Base-by-base conservation (phyloP, 495 filamentous ascomycete genomes). In the Xylaria curta region DNA sequence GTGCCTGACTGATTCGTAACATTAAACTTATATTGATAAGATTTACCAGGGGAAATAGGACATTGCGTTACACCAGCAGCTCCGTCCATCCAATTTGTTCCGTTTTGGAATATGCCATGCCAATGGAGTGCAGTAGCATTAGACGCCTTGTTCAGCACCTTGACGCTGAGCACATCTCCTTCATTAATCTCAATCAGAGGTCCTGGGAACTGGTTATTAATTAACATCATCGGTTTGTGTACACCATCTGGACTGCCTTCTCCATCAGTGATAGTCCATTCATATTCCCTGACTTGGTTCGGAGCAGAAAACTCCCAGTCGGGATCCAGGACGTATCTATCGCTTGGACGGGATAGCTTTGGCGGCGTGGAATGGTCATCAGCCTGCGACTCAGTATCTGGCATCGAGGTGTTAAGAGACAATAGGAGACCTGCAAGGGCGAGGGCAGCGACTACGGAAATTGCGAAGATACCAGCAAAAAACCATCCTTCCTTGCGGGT, bases 81-180 rank as follows among this genome's bases (percentile, higher is more conserved):
- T 13, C 91, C 91, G 77, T 94, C 91, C 87, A 90, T 89, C 66
- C 82, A 84, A 26, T 83, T 84, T 7, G 88, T 89, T 2, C 82
- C 86, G 67, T 89, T 89, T 74, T 93, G 91, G 65, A 83, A 85
- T 19, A 93, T 78, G 12, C 91, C 90, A 70, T 93, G 90, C 85
- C 88, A 92, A 77, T 93, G 91, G 36, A 93, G 74, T 12, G 81
- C 77, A 2, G 84, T 85, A 54, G 81, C 78, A 70, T 86, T 85
- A 40, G 75, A 72, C n/a, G 80, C 82, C 60, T 78, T 72, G 69
- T 87, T 87, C 8, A 80, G 73, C 7, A 87, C 74, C n/a, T 84
- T 81, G 36, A 85, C 79, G n/a, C 79, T 75, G 24, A 88, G 61
- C 17, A 80, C 80, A 66, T 87, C 85, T 28, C 81, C 84, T 72